Evolutionary conservation across 2,329 filamentous ascomycete genomes (phyloP), one percentile per base, ranked within the genome.

Genomic region (Catunica adiposa): DNA sequence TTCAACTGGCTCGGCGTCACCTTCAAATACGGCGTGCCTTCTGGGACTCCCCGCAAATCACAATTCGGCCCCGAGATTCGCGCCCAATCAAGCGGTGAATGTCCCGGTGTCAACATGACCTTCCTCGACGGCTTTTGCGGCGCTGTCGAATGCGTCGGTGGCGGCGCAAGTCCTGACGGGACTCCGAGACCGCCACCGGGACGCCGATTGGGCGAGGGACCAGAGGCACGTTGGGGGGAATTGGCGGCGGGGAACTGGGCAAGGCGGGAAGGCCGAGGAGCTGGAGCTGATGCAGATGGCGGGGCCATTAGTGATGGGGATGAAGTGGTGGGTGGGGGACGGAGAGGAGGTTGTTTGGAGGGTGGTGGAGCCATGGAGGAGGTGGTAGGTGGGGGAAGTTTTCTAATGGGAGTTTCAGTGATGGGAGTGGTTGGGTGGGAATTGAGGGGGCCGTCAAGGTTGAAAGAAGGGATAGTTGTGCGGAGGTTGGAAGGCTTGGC

Each of bases 61-160:
- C 78, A 73, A 29, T 70, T 70, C 1, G 83, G 80, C 20, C 75
- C 73, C 1, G 80, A 78, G 1, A 95, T 77, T 4, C 84, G 81
- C 11, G 92, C 92, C 92, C 92, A 98, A 76, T 98, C 92, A 11
- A 98, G 80, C 0, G 92, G 90, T 1, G 88, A 95, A 72, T 90
- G 89, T 31, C 92, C 90, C 0, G 92, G 92, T n/a, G 82, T 78
- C 3, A 98, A 79, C 7, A 84, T 74, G 3, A 96, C 86, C 64
- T 90, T 86, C 67, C 77, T 78, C 9, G 74, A 77, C 3, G 77
- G 75, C 63, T 79, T 80, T 23, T 69, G 60, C 1, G 78, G 77
- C 57, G 72, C 74, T 44, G 70, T 65, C 31, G 67, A 70, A 64
- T 75, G 76, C 14, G 76, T 74, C 0, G 78, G 76, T 0, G 79